Conservation (phyloP, 2,329 filamentous ascomycete genomes). For the Aspergillus pseudoviridinutans region DNA sequence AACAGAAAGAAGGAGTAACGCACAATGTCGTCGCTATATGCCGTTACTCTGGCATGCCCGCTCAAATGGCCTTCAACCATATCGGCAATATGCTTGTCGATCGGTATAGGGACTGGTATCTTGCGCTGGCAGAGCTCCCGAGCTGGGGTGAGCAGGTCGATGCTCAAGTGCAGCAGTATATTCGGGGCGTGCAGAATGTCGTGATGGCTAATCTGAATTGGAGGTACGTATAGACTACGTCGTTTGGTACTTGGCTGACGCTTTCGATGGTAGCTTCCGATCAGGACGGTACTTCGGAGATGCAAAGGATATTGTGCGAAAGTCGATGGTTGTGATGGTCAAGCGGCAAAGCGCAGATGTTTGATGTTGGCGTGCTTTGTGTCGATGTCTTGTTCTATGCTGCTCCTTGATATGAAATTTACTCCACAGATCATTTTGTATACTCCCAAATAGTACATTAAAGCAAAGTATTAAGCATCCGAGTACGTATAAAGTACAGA, state of each 20-base stretch:
- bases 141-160: slow-evolving; percentile 21
- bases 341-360: slow-evolving; percentile 6
- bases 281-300: slow-evolving; percentile 19
- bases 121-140: slow-evolving; percentile 19
- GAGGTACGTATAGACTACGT: slow-evolving; percentile 15
- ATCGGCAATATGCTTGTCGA: slow-evolving; percentile 15
- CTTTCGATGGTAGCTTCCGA: slow-evolving; percentile 12
- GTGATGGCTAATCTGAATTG: slow-evolving; percentile 22
- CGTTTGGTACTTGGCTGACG: not conserved
- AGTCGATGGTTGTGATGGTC: slow-evolving; percentile 8
- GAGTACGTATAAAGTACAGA: not conserved
- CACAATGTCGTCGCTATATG: slow-evolving; percentile 21
- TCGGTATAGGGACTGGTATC: slow-evolving; percentile 22
- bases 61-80: slow-evolving; percentile 22
- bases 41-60: slow-evolving; percentile 12
- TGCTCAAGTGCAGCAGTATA: slow-evolving; percentile 20
- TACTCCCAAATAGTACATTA: not conserved
- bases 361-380: not conserved
- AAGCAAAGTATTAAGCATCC: not conserved
- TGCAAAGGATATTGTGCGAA: slow-evolving; percentile 11
- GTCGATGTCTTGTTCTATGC: not conserved
- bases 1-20: slow-evolving; percentile 15
- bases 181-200: slow-evolving; percentile 19
- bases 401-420: not conserved
- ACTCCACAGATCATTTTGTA: not conserved